Percentiles rank a stretch among this genome's conserved stretches.
These are phyloP conservation scores for Funneliformis geosporum DNA, from an alignment of 192 early-diverging fungal species.

Conservation along the genomic window DNA sequence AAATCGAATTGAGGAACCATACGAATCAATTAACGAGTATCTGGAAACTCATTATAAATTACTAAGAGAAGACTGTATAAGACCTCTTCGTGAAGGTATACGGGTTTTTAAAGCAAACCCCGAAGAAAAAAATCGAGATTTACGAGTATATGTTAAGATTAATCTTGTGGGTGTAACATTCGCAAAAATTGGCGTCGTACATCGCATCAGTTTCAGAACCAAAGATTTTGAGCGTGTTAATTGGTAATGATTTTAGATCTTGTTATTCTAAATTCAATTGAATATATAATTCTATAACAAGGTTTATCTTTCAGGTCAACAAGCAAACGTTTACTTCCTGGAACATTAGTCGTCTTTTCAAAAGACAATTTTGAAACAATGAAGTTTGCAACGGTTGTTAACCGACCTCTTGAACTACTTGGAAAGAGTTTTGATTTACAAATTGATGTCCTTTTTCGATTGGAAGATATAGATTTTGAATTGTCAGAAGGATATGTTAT, in stretches of 20 bases:
- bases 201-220: conserved; percentile 50
- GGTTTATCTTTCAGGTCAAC: conserved; percentile 29
- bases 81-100: conserved; percentile 54
- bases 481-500: conserved; percentile 25
- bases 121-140: conserved; percentile 14
- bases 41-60: conserved; percentile 52
- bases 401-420: conserved; percentile 40
- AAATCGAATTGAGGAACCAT: conserved; percentile 45
- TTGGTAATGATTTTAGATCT: conserved; percentile 34
- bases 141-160: conserved; percentile 30
- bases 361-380: conserved; percentile 50
- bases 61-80: conserved; percentile 54
- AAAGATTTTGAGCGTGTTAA: conserved; percentile 46
- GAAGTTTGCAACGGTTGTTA: conserved; percentile 50
- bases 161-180: conserved; percentile 49
- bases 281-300: background rate
- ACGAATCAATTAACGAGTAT: conserved; percentile 52
- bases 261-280: background rate
- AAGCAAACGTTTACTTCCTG: conserved; percentile 55
- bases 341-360: conserved; percentile 55
- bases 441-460: conserved; percentile 41
- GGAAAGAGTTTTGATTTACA: conserved; percentile 36
- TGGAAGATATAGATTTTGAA: conserved; percentile 26
- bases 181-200: conserved; percentile 41
- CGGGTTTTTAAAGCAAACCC: conserved; percentile 32